Percentiles rank a stretch among this genome's conserved stretches.
Conservation (phyloP, 805 yeast species). For the Peterozyma xylosa region DNA sequence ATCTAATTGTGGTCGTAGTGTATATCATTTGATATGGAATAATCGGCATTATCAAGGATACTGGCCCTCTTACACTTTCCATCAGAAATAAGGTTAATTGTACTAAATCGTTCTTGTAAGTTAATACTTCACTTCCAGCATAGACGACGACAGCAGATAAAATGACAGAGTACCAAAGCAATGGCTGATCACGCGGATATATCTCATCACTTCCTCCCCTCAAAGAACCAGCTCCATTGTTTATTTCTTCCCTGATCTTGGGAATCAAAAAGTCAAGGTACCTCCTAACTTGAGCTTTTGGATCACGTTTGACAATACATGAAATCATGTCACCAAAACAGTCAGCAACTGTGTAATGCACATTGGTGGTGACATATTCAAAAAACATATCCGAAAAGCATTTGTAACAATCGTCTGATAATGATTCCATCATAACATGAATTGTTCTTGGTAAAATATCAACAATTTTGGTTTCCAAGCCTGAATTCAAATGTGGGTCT, state of each 20-base stretch:
- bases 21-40: constrained; percentile 56
- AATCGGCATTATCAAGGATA: constrained; percentile 51
- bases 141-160: constrained; percentile 66
- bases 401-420: constrained; percentile 48
- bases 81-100: constrained; percentile 38
- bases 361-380: constrained; percentile 53
- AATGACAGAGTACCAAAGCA: constrained; percentile 65
- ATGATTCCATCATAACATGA: constrained; percentile 47
- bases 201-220: constrained; percentile 54
- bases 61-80: constrained; percentile 53
- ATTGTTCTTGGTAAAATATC: constrained; percentile 27
- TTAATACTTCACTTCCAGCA: constrained; percentile 45
- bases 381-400: constrained; percentile 38
- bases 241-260: constrained; percentile 57
- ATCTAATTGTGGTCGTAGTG: constrained; percentile 53
- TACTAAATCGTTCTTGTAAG: constrained; percentile 34
- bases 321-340: constrained; percentile 69
- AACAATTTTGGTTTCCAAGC: constrained; percentile 42
- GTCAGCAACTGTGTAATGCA: constrained; percentile 53
- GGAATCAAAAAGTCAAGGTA: constrained; percentile 37
- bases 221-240: constrained; percentile 71
- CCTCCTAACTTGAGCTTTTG: constrained; percentile 35
- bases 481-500: constrained; percentile 42
- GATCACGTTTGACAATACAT: constrained; percentile 59
- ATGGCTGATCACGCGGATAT: constrained; percentile 68